phyloP scores from a whole-genome alignment of 2,329 filamentous ascomycete species.

The Fusarium avenaceum region DNA sequence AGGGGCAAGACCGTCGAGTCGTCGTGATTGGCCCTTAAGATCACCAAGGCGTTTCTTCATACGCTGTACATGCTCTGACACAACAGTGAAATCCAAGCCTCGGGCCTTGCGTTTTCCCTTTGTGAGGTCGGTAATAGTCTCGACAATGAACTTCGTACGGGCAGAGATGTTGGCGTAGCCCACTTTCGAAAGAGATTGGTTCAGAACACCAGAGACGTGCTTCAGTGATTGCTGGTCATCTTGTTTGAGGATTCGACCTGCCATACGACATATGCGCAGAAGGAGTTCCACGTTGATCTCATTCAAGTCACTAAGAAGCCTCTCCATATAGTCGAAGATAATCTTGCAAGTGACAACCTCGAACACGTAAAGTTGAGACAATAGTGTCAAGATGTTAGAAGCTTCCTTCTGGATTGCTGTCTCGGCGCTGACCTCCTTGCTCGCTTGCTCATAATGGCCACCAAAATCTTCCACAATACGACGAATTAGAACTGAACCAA shows the following conservation, averaged over 20 bases:
- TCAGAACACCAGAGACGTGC: constrained; percentile 85
- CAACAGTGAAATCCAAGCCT: constrained; percentile 76
- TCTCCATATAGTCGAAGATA: constrained; percentile 90
- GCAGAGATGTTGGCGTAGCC: constrained; percentile 82
- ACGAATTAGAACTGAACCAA: constrained; percentile 88
- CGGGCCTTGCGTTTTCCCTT: constrained; percentile 90
- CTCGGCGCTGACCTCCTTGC: constrained; percentile 58
- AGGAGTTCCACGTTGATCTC: constrained; percentile 92
- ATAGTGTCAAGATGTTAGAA: constrained; percentile 83
- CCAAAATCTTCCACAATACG: constrained; percentile 82
- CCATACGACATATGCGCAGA: constrained; percentile 84
- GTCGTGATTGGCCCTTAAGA: constrained; percentile 70
- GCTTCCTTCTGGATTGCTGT: constrained; percentile 54
- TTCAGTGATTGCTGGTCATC: constrained; percentile 92
- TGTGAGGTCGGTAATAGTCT: constrained; percentile 93
- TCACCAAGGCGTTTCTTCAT: constrained; percentile 91
- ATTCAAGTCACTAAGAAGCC: constrained; percentile 79
- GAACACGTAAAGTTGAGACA: constrained; percentile 92
- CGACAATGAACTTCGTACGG: constrained; percentile 96
- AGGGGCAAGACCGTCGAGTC: constrained; percentile 81
- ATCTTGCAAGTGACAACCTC: constrained; percentile 86
- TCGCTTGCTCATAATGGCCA: constrained; percentile 67
- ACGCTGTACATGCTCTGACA: constrained; percentile 84
- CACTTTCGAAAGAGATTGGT: constrained; percentile 75
- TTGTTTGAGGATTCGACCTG: constrained; percentile 84